Evolutionary conservation across 441 rosid species (phyloP).

Genomic region (Eruca vesicaria): DNA sequence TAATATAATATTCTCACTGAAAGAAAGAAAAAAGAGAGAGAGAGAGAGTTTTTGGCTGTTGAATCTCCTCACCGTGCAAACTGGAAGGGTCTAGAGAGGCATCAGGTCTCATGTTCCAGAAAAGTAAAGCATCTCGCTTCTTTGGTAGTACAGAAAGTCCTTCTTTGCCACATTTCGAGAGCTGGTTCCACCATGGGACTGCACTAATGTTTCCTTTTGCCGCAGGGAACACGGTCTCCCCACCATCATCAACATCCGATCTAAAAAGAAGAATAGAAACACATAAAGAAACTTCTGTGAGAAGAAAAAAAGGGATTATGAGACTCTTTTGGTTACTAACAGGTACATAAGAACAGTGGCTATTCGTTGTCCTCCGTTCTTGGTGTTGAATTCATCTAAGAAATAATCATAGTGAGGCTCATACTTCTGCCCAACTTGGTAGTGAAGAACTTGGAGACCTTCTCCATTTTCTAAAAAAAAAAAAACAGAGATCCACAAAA

Average conservation of each 20-base stretch:
- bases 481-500: neutral
- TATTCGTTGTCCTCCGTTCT: constrained; percentile 71
- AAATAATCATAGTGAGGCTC: constrained; percentile 77
- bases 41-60: neutral
- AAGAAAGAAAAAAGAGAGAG: no score
- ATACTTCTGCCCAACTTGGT: constrained; percentile 75
- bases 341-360: constrained; percentile 83
- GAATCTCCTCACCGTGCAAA: constrained; percentile 54
- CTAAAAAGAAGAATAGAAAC: constrained; percentile 29
- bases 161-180: constrained; percentile 65
- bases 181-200: constrained; percentile 73
- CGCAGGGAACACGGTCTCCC: constrained; percentile 75
- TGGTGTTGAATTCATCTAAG: constrained; percentile 64
- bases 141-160: constrained; percentile 77
- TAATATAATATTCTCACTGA: neutral
- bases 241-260: constrained; percentile 81
- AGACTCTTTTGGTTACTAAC: constrained; percentile 40
- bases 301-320: neutral
- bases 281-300: neutral
- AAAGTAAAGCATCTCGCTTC: constrained; percentile 75
- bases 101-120: constrained; percentile 83
- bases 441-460: constrained; percentile 77
- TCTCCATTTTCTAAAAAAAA: constrained; percentile 61
- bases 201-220: constrained; percentile 69
- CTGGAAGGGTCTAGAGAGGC: constrained; percentile 67